Conservation (phyloP, 257 asterid genomes). For the Thymus mandschuricus region DNA sequence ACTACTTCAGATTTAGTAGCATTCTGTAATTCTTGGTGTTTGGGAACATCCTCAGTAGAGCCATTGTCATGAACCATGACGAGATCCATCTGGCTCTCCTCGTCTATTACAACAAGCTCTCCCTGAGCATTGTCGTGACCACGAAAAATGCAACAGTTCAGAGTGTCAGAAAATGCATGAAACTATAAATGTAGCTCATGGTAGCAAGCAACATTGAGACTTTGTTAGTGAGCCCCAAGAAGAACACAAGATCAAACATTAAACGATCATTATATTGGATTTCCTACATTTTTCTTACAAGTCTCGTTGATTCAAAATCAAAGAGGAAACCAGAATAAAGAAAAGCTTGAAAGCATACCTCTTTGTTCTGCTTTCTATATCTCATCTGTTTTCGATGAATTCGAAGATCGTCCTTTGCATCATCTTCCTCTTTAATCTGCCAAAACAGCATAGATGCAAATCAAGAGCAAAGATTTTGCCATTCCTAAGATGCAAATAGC, state of each 20-base stretch:
- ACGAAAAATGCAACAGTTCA: constrained; percentile 10
- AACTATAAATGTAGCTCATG: neutral
- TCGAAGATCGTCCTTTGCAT: constrained; percentile 48
- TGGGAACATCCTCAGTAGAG: constrained; percentile 12
- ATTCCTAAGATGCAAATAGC: constrained; percentile 1
- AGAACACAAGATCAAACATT: no score
- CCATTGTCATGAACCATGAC: constrained; percentile 19
- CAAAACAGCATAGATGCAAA: constrained; percentile 19
- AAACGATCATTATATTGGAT: neutral
- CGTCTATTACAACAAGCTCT: constrained; percentile 28
- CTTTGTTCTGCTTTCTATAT: constrained; percentile 38
- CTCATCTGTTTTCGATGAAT: constrained; percentile 47
- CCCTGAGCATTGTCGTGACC: constrained; percentile 35
- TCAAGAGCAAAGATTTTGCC: neutral
- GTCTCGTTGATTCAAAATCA: neutral
- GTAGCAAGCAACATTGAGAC: constrained; percentile 14
- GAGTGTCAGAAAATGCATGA: neutral
- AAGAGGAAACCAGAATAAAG: neutral
- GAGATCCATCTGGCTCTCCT: constrained; percentile 28
- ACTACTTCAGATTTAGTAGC: neutral
- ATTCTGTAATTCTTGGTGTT: constrained; percentile 1
- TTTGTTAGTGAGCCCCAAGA: neutral
- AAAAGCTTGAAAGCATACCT: constrained; percentile 40
- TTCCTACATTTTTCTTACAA: no score
- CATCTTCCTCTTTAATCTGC: constrained; percentile 79